Percentiles rank a stretch among this genome's conserved stretches.
These are phyloP conservation scores for Crassisporium funariophilum DNA, from an alignment of 768 basidiomycete species.

Conservation along the genomic window DNA sequence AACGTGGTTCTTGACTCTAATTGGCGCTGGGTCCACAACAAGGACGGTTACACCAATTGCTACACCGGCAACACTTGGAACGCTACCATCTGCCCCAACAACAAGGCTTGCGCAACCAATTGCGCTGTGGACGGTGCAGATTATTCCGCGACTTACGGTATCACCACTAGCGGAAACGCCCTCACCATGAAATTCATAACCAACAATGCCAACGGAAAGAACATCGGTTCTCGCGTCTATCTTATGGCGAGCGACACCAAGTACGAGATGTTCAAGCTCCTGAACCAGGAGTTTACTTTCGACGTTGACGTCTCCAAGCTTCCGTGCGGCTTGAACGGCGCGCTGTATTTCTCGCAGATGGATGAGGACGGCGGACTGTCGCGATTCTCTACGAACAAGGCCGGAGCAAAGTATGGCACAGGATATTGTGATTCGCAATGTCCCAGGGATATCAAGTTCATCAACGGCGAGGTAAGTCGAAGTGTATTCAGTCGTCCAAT, in stretches of 20 bases:
- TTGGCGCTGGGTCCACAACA: constrained; percentile 53
- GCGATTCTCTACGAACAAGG: constrained; percentile 51
- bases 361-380: constrained; percentile 52
- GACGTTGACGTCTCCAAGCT: constrained; percentile 61
- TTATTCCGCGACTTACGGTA: constrained; percentile 52
- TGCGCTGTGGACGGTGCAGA: constrained; percentile 50
- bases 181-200: constrained; percentile 54
- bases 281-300: constrained; percentile 62
- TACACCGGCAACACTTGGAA: constrained; percentile 64
- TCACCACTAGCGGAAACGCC: constrained; percentile 47
- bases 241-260: constrained; percentile 46
- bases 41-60: constrained; percentile 41
- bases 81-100: constrained; percentile 49
- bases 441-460: constrained; percentile 60
- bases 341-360: constrained; percentile 60
- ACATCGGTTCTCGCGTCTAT: constrained; percentile 51
- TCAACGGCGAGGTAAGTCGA: constrained; percentile 47
- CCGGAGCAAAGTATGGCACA: constrained; percentile 46
- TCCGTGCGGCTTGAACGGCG: constrained; percentile 60
- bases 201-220: constrained; percentile 32
- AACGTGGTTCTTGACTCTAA: constrained; percentile 52
- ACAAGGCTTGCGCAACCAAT: constrained; percentile 45
- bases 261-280: constrained; percentile 47
- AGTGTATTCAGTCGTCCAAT: constrained; percentile 10
- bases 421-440: constrained; percentile 49